Evolutionary conservation across 331 rosid species (phyloP).

Genomic region (Quercus tomentella): DNA sequence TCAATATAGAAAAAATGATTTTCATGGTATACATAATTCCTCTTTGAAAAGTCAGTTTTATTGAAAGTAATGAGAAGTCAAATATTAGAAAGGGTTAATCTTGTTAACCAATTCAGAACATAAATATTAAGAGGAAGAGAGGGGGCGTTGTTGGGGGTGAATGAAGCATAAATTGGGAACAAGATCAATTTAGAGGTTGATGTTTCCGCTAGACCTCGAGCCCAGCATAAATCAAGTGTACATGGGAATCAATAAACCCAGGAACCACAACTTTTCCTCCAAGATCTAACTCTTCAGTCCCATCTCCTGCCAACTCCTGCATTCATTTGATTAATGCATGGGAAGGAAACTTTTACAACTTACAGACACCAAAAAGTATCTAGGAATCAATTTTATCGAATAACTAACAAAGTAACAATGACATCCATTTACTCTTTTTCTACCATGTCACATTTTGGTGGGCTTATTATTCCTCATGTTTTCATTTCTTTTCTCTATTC

Average conservation of each 20-base stretch:
- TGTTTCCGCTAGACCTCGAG: conserved; percentile 44
- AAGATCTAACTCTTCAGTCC: too few species aligned
- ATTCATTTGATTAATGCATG: too few species aligned
- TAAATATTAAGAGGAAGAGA: not conserved
- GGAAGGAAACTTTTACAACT: too few species aligned
- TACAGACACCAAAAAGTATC: too few species aligned
- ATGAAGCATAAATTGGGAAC: not conserved
- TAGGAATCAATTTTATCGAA: not conserved
- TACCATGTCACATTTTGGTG: too few species aligned
- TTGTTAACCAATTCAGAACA: not conserved
- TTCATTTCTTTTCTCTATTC: too few species aligned
- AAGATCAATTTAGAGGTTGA: not conserved
- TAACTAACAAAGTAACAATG: too few species aligned
- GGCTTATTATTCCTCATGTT: too few species aligned
- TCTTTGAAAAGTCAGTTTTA: not conserved
- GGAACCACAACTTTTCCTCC: conserved; percentile 74
- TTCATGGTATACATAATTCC: not conserved
- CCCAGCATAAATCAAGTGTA: conserved; percentile 65
- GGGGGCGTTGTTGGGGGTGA: not conserved
- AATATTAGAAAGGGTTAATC: not conserved
- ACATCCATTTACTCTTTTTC: too few species aligned
- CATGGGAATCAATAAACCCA: conserved; percentile 81
- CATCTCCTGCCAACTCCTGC: too few species aligned
- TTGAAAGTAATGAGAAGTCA: not conserved
- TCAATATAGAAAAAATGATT: not conserved